phyloP scores from a whole-genome alignment of 2,329 filamentous ascomycete species.

The Venturia effusa region DNA sequence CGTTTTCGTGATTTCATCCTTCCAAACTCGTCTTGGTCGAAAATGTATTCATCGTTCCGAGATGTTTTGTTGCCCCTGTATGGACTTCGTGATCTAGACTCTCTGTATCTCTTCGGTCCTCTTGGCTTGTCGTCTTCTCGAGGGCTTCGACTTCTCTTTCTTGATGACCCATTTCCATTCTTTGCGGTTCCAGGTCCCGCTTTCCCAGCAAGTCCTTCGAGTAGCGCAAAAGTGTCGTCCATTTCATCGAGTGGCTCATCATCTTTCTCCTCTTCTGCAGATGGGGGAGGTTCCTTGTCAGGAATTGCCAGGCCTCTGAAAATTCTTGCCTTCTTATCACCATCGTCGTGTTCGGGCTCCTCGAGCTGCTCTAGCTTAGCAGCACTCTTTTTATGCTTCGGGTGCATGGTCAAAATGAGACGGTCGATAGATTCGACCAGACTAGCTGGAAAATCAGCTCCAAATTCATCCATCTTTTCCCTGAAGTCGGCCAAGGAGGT shows the following conservation, averaged over 20 bases:
- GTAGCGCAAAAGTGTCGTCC: constrained; percentile 82
- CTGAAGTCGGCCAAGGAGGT: constrained; percentile 63
- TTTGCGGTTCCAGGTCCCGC: constrained; percentile 46
- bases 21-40: constrained; percentile 52
- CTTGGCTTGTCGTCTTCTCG: constrained; percentile 26
- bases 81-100: constrained; percentile 1
- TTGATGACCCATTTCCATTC: constrained; percentile 34
- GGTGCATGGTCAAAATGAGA: constrained; percentile 79
- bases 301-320: constrained; percentile 85
- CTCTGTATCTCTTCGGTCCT: constrained; percentile 16
- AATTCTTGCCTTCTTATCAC: constrained; percentile 69
- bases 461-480: constrained; percentile 60
- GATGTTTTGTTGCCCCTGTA: background rate
- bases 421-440: constrained; percentile 87
- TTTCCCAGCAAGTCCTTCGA: constrained; percentile 76
- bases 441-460: constrained; percentile 74
- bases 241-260: constrained; percentile 51
- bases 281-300: constrained; percentile 47
- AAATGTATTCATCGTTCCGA: constrained; percentile 39
- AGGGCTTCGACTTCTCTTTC: constrained; percentile 31
- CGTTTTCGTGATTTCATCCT: constrained; percentile 31
- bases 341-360: constrained; percentile 29
- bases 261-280: constrained; percentile 42
- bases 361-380: constrained; percentile 23
- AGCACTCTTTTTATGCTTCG: constrained; percentile 61